Conservation (phyloP, 1,284 basidiomycete genomes). For the Polyporus tsugae region DNA sequence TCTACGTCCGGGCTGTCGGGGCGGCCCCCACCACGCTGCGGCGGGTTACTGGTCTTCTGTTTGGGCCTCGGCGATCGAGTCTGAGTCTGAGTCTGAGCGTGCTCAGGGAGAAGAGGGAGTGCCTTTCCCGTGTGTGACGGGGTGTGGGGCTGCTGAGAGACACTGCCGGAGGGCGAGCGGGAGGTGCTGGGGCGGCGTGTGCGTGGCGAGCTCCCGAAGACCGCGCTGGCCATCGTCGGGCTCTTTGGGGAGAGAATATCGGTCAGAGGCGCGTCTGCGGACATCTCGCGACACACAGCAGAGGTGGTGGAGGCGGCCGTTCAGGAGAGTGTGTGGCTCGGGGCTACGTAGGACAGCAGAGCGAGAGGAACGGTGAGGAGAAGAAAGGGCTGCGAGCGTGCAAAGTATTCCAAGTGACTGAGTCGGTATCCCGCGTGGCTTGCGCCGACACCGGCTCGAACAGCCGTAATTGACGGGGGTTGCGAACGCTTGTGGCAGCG, state of each 20-base stretch:
- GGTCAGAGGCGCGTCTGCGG: conserved; percentile 17
- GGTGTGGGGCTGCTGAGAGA: conserved; percentile 12
- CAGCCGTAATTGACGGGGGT: conserved; percentile 4
- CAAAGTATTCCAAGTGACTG: background rate
- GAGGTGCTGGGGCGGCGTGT: conserved; percentile 33
- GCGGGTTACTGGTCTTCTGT: conserved; percentile 4
- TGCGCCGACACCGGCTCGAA: conserved; percentile 1
- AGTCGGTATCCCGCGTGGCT: background rate
- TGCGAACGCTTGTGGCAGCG: background rate
- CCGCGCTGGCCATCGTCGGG: conserved; percentile 28
- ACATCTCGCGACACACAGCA: conserved; percentile 13
- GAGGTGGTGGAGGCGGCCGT: background rate
- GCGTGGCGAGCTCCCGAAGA: conserved; percentile 35
- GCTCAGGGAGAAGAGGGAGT: conserved; percentile 22
- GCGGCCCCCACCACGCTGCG: conserved; percentile 25
- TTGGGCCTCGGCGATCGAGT: conserved; percentile 2
- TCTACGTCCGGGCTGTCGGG: conserved; percentile 56
- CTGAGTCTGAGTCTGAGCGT: background rate
- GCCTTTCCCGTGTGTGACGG: conserved; percentile 22
- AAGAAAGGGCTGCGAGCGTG: conserved; percentile 2
- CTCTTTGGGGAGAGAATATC: conserved; percentile 30
- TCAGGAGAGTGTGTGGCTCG: background rate
- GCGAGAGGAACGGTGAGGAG: background rate
- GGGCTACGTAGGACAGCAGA: background rate
- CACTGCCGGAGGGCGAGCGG: conserved; percentile 21